A percentile compares a stretch with the other conserved stretches of the same genome.
Conservation (phyloP, 2,329 filamentous ascomycete genomes). For the Cercospora sojina region DNA sequence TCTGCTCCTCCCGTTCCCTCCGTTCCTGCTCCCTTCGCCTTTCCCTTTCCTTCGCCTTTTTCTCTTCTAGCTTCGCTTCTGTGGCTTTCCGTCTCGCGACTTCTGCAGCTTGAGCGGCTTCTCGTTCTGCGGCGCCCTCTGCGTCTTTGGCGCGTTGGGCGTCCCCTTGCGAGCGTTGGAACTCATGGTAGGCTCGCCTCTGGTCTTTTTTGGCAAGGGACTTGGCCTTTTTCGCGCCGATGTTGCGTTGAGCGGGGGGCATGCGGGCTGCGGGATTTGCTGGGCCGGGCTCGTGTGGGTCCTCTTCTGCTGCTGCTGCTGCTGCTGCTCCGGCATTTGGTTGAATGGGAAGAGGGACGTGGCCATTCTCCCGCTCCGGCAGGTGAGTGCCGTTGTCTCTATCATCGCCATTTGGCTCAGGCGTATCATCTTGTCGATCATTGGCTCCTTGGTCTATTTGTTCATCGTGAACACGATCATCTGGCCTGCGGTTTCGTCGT, state of each 20-base stretch:
- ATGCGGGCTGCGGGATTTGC: constrained; percentile 30
- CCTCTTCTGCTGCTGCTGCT: background rate
- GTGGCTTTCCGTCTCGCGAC: constrained; percentile 43
- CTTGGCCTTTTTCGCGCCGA: constrained; percentile 53
- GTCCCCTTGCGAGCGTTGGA: constrained; percentile 50
- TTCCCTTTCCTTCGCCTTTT: constrained; percentile 44
- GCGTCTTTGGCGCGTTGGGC: constrained; percentile 46
- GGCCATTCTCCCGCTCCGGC: background rate
- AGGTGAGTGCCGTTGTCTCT: background rate
- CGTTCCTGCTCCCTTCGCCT: constrained; percentile 41
- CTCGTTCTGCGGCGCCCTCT: constrained; percentile 47
- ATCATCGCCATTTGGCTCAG: background rate
- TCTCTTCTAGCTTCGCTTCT: constrained; percentile 46
- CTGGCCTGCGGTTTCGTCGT: background rate
- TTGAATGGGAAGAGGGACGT: background rate
- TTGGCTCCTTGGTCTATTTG: background rate
- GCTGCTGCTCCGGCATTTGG: background rate
- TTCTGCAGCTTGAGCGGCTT: constrained; percentile 44
- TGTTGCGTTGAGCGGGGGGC: constrained; percentile 28
- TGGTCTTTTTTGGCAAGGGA: constrained; percentile 48
- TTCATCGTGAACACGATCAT: constrained; percentile 10
- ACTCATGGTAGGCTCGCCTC: constrained; percentile 50
- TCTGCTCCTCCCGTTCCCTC: constrained; percentile 41
- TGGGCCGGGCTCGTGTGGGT: constrained; percentile 31
- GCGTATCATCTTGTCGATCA: background rate